Evolutionary conservation across 345 rosid genomes (phyloP).

Genomic region (Rhodomyrtus tomentosa): DNA sequence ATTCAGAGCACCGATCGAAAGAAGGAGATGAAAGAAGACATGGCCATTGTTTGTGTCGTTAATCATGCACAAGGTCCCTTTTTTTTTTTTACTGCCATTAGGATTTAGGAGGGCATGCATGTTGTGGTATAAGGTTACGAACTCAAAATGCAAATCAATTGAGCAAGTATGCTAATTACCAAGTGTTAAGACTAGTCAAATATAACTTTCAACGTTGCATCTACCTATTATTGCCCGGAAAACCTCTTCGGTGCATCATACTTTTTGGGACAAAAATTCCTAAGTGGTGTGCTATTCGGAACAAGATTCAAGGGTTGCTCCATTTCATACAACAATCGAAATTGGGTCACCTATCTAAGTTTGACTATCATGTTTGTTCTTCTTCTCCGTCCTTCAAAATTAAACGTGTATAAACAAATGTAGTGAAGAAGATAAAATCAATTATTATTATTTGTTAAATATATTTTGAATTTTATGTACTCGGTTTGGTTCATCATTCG

Average conservation of each 20-base stretch:
- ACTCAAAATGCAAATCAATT: too few relatives aligned
- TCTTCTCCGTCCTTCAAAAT: not conserved
- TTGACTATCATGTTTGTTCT: not conserved
- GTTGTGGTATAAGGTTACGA: not conserved
- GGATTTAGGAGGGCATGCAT: not conserved
- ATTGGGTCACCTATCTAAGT: not conserved
- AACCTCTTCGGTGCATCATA: not conserved
- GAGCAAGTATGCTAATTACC: not conserved
- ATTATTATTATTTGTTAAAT: too few relatives aligned
- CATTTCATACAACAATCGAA: not conserved
- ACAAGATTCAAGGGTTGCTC: not conserved
- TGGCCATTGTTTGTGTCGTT: not conserved
- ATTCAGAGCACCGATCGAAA: not conserved
- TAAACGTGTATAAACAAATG: not conserved
- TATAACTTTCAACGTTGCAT: not conserved
- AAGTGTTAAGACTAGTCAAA: not conserved
- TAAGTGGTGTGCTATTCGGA: not conserved
- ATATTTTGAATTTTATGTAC: too few relatives aligned
- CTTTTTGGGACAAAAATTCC: not conserved
- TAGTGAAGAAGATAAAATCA: not conserved
- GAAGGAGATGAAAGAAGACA: not conserved
- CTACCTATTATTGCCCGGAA: fast-evolving
- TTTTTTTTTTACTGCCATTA: too few relatives aligned
- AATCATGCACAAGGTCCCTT: not conserved
- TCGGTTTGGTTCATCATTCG: too few relatives aligned